A percentile compares a stretch with the other conserved stretches of the same genome.
phyloP scores from a whole-genome alignment of 2,329 filamentous ascomycete genomes.

The Microsporum audouinii region DNA sequence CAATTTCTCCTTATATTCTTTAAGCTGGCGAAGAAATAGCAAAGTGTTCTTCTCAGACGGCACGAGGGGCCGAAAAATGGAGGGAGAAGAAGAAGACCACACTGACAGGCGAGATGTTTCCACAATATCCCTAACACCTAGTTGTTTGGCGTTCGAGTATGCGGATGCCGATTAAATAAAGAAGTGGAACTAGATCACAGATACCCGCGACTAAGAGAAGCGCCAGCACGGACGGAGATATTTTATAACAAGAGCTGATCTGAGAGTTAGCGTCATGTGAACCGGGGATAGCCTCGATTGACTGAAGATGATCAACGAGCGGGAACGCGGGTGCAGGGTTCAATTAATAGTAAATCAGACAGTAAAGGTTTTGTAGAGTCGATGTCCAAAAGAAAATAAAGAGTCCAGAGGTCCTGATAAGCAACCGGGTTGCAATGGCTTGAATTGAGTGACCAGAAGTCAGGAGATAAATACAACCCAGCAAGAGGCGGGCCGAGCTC shows the following conservation, averaged over 20 bases:
- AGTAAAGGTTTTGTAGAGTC: neutral
- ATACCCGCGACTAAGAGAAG: constrained; percentile 3
- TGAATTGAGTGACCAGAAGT: constrained; percentile 3
- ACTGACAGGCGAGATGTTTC: constrained; percentile 1
- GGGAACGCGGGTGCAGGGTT: neutral
- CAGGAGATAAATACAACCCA: neutral
- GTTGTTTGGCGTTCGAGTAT: neutral
- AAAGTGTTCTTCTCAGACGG: neutral
- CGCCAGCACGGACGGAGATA: neutral
- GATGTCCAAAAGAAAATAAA: neutral
- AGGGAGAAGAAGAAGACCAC: constrained; percentile 2
- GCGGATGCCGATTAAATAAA: neutral
- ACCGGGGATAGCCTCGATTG: constrained; percentile 2
- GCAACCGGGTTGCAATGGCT: neutral
- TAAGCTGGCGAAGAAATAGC: neutral
- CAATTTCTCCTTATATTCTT: neutral
- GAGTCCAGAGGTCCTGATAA: neutral
- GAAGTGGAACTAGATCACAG: neutral
- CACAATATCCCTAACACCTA: neutral
- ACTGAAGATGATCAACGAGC: constrained; percentile 4
- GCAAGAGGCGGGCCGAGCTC: neutral
- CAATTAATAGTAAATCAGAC: constrained; percentile 3
- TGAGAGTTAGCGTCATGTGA: constrained; percentile 1
- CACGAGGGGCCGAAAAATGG: neutral
- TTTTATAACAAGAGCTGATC: constrained; percentile 1